Conservation (phyloP, 768 basidiomycete species). For the Phylloporus sp. region DNA sequence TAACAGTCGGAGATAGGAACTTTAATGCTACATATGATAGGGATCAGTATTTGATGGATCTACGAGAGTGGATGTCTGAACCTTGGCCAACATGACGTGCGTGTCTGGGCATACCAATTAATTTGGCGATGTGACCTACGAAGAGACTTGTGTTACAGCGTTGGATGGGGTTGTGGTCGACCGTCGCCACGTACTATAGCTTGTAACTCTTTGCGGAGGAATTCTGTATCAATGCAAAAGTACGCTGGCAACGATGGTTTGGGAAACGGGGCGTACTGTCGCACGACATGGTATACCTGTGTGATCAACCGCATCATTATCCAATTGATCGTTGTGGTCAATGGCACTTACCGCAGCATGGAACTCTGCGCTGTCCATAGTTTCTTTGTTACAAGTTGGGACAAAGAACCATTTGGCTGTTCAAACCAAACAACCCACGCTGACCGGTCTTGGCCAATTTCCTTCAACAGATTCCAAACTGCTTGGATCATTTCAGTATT, state of each 20-base stretch:
- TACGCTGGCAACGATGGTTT: neutral
- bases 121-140: conserved; percentile 73
- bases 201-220: conserved; percentile 65
- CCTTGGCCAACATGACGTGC: conserved; percentile 84
- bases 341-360: conserved; percentile 48
- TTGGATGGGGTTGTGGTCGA: conserved; percentile 3
- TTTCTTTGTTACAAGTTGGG: neutral
- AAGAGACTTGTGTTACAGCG: neutral
- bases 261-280: conserved; percentile 33
- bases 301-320: neutral
- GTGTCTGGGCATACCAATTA: conserved; percentile 76
- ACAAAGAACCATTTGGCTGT: too few species aligned
- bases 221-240: conserved; percentile 35
- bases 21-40: conserved; percentile 60
- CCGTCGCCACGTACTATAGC: conserved; percentile 58
- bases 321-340: neutral
- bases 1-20: conserved; percentile 54
- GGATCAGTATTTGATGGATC: neutral
- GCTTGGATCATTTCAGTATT: too few species aligned
- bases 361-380: conserved; percentile 60
- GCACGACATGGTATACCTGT: conserved; percentile 71
- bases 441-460: too few species aligned
- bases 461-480: too few species aligned
- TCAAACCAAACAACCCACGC: neutral
- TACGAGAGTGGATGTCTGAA: conserved; percentile 31